Percentiles rank a stretch among this genome's conserved stretches.
These are phyloP conservation scores for Gentiana macrophylla DNA, from an alignment of 257 asterid genomes.

Conservation along the genomic window DNA sequence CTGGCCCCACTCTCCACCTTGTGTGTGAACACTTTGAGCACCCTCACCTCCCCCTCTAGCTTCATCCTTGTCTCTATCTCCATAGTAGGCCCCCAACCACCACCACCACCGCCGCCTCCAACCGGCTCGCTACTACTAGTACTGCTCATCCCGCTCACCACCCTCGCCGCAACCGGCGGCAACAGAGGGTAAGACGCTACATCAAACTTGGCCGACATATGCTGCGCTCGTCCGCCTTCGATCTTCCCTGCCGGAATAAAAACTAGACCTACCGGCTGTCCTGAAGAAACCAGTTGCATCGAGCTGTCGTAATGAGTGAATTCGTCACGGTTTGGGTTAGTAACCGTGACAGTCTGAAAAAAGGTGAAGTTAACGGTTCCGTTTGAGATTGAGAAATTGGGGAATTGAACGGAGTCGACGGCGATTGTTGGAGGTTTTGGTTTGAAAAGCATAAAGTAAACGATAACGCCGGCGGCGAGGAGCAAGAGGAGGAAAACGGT, in stretches of 20 bases:
- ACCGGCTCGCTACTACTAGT: slow-evolving; percentile 11
- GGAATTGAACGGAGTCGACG: slow-evolving; percentile 83
- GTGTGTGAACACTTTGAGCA: slow-evolving; percentile 77
- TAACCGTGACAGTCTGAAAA: slow-evolving; percentile 78
- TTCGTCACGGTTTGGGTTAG: slow-evolving; percentile 81
- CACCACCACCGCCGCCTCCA: slow-evolving; percentile 8
- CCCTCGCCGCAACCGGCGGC: slow-evolving; percentile 13
- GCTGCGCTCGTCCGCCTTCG: slow-evolving; percentile 66
- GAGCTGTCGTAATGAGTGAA: slow-evolving; percentile 97
- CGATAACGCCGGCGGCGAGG: slow-evolving; percentile 48
- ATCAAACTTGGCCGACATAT: slow-evolving; percentile 78
- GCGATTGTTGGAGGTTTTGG: slow-evolving; percentile 74
- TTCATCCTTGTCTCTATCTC: slow-evolving; percentile 84
- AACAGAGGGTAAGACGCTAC: slow-evolving; percentile 65
- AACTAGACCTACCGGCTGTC: slow-evolving; percentile 69
- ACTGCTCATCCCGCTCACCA: slow-evolving; percentile 7
- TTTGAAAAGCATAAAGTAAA: slow-evolving; percentile 66
- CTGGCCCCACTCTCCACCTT: slow-evolving; percentile 52
- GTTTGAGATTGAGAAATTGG: slow-evolving; percentile 65
- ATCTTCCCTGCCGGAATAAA: slow-evolving; percentile 91
- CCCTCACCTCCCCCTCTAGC: slow-evolving; percentile 81
- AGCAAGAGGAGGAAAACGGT: slow-evolving; percentile 56
- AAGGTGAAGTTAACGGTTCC: slow-evolving; percentile 76
- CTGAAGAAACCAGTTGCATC: slow-evolving; percentile 73
- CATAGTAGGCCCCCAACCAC: slow-evolving; percentile 45